Percentiles rank a stretch among this genome's conserved stretches.
phyloP scores from a whole-genome alignment of 2,329 filamentous ascomycete genomes.

The Ceratocystis papillata region DNA sequence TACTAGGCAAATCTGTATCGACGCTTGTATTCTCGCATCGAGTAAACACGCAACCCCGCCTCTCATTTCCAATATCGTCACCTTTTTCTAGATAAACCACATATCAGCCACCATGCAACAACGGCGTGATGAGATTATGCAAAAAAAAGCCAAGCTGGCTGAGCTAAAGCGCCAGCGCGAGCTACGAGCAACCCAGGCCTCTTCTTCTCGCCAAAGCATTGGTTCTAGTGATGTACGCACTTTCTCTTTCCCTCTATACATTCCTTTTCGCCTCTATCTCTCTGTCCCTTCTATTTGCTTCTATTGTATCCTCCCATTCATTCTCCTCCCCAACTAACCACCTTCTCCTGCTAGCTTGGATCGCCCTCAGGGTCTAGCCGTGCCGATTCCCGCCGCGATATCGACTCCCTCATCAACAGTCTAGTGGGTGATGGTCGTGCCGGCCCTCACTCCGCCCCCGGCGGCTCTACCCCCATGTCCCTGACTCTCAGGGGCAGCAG shows the following conservation, averaged over 20 bases:
- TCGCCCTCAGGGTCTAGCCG: slow-evolving; percentile 34
- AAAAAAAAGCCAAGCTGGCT: slow-evolving; percentile 92
- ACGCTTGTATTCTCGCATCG: not conserved
- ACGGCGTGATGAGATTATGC: slow-evolving; percentile 89
- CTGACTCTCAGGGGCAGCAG: slow-evolving; percentile 60
- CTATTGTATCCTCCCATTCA: slow-evolving; percentile 3
- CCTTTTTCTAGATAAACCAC: not conserved
- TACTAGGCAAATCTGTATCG: no score
- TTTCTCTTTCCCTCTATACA: not conserved
- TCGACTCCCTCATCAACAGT: slow-evolving; percentile 76
- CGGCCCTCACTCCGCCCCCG: slow-evolving; percentile 52
- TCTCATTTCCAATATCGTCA: not conserved
- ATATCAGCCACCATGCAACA: slow-evolving; percentile 41
- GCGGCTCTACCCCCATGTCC: slow-evolving; percentile 43
- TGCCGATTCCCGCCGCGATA: slow-evolving; percentile 58
- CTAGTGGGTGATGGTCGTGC: slow-evolving; percentile 71
- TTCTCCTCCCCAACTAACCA: slow-evolving; percentile 10
- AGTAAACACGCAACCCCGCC: not conserved
- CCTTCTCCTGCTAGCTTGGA: slow-evolving; percentile 13
- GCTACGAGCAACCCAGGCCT: slow-evolving; percentile 65
- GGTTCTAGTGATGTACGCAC: slow-evolving; percentile 57
- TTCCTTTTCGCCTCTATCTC: slow-evolving; percentile 13
- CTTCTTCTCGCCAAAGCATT: slow-evolving; percentile 55
- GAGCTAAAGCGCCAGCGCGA: slow-evolving; percentile 91
- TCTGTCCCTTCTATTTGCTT: not conserved